Evolutionary conservation across 768 basidiomycete genomes (phyloP), one percentile per base, ranked within the genome.

Genomic region (Tricholoma furcatifolium): DNA sequence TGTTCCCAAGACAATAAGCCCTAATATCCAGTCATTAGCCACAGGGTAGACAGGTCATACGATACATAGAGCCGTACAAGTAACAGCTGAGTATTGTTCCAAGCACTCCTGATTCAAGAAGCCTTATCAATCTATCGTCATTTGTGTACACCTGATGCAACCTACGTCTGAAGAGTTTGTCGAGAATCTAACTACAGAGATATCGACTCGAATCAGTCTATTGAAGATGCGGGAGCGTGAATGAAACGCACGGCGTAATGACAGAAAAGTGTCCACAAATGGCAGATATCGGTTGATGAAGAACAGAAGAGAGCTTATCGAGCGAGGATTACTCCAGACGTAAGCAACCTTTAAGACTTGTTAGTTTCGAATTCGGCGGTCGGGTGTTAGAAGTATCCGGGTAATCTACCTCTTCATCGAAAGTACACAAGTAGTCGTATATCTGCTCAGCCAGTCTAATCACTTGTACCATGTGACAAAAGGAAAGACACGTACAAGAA

Each of bases 201-300:
- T 15, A 17, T 47, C 14, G 9, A 30, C 8, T 15, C 7, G 18
- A 14, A 20, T 6, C 8, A 15, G 32, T 21, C 15, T 10, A 44
- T 40, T 30, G 27, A 24, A 43, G 17, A 20, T 27, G 35, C 9
- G 47, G 9, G n/a, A 6, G 15, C 39, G 15, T 14, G 38, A 11
- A 43, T 23, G 10, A 30, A 23, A 61, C 68, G 11, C 30, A 72
- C 72, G 57, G 38, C 63, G 54, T 23, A 73, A 59, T 20, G 69
- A 65, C 56, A 74, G 42, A 34, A 73, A 63, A 2, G 69, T 73
- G 52, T 74, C 72, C 17, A 74, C 54, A 50, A 73, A 72, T 5
- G 74, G 74, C 9, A 71, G 58, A 52, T 75, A 75, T 27, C 74
- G 68, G 58, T 75, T 75, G 35, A 73, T 57, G 32, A 71, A 62